phyloP scores from a whole-genome alignment of 2,329 filamentous ascomycete genomes.

The Thielaviopsis cerberus region DNA sequence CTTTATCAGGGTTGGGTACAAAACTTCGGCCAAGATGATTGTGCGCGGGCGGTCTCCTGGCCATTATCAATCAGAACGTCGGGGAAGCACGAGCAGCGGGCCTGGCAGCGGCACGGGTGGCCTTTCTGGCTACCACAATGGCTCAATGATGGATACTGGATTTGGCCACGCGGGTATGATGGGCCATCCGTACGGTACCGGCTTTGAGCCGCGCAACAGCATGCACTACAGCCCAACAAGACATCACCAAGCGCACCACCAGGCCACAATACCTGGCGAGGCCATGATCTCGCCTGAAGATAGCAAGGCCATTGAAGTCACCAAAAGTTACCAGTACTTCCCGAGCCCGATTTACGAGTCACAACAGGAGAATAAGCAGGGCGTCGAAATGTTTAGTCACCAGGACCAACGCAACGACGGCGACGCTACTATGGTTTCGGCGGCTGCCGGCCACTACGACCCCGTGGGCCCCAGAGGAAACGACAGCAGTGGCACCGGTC shows the following conservation, averaged over 20 bases:
- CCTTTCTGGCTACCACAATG: conserved; percentile 30
- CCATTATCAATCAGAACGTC: conserved; percentile 55
- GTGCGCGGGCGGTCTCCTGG: conserved; percentile 71
- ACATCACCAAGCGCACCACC: conserved; percentile 28
- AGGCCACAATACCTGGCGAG: conserved; percentile 26
- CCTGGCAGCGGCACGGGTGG: conserved; percentile 45
- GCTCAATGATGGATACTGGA: conserved; percentile 23
- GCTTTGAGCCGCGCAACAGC: conserved; percentile 24
- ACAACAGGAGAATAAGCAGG: conserved; percentile 23
- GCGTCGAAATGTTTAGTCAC: conserved; percentile 32
- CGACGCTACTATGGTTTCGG: conserved; percentile 1
- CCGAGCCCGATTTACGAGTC: conserved; percentile 31
- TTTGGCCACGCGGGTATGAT: conserved; percentile 24
- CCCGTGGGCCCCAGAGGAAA: conserved; percentile 18
- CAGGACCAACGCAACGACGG: conserved; percentile 15
- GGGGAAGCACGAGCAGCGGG: conserved; percentile 51
- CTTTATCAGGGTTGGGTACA: conserved; percentile 53
- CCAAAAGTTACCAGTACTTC: conserved; percentile 38
- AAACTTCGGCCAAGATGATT: conserved; percentile 64
- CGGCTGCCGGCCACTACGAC: conserved; percentile 15
- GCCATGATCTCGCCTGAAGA: conserved; percentile 33
- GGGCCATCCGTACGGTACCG: conserved; percentile 19
- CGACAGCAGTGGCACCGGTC: conserved; percentile 14
- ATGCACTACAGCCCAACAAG: conserved; percentile 21
- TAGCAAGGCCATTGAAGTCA: conserved; percentile 28